phyloP scores from a whole-genome alignment of 1,284 basidiomycete genomes.

The Cronartium quercuum region DNA sequence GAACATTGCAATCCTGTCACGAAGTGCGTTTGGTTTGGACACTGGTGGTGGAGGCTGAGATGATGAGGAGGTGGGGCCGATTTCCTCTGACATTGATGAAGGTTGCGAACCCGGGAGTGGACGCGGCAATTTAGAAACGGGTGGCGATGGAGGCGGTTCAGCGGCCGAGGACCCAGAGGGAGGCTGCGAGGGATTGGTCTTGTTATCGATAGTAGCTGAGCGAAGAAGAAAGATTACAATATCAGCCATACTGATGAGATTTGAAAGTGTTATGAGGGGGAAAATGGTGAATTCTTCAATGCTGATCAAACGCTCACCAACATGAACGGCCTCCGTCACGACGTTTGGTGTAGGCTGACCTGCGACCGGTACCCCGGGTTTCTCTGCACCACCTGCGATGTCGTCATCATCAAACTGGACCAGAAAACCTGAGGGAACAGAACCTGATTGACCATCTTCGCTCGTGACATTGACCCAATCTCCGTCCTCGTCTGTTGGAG shows the following conservation, averaged over 20 bases:
- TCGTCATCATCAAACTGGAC: constrained; percentile 3
- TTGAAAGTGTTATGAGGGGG: background rate
- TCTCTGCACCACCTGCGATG: background rate
- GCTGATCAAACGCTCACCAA: background rate
- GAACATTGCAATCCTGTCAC: constrained; percentile 39
- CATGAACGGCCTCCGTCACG: background rate
- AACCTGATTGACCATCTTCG: constrained; percentile 11
- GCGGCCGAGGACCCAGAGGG: background rate
- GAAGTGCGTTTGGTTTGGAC: constrained; percentile 32
- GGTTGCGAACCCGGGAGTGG: background rate
- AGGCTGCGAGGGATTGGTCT: background rate
- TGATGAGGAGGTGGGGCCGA: background rate
- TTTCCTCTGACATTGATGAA: constrained; percentile 8
- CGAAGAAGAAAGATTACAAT: background rate
- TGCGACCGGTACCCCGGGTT: background rate
- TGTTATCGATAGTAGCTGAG: background rate
- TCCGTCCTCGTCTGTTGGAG: constrained; percentile 19
- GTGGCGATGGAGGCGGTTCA: background rate
- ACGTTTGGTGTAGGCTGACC: background rate
- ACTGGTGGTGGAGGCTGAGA: constrained; percentile 16
- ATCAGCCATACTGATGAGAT: background rate
- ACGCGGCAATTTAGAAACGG: background rate
- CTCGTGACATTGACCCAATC: constrained; percentile 30
- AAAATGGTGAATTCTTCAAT: no score
- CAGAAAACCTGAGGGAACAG: constrained; percentile 36